Conservation (phyloP, 202 grass and related monocot species). For the Eragrostis tef region DNA sequence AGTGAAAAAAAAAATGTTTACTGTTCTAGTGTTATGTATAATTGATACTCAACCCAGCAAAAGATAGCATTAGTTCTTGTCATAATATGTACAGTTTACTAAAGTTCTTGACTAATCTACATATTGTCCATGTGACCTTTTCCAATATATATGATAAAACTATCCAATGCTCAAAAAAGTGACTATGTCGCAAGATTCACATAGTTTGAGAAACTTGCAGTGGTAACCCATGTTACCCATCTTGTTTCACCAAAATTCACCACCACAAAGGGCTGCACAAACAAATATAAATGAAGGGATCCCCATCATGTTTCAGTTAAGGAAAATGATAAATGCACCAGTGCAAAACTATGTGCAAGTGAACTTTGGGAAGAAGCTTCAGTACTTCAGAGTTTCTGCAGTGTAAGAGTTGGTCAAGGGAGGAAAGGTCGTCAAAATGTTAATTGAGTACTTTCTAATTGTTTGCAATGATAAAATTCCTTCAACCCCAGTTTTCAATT, state of each 20-base stretch:
- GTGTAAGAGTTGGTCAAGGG: conserved; percentile 24
- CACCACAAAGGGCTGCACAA: neutral
- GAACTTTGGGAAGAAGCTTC: conserved; percentile 4
- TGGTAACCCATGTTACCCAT: too few relatives aligned
- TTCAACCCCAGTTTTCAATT: neutral
- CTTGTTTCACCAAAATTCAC: too few relatives aligned
- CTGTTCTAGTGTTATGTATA: neutral
- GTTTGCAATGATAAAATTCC: conserved; percentile 24
- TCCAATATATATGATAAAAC: conserved; percentile 28
- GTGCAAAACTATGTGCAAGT: neutral
- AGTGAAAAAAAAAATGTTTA: conserved; percentile 17
- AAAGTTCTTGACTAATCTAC: conserved; percentile 29
- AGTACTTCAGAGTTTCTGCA: neutral
- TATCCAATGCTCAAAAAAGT: conserved; percentile 9
- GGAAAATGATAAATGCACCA: neutral
- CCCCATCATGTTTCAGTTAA: too few relatives aligned
- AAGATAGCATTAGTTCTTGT: conserved; percentile 17
- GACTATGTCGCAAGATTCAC: neutral
- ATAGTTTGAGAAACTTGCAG: conserved; percentile 33
- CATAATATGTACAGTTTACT: neutral
- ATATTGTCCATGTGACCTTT: neutral
- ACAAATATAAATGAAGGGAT: neutral
- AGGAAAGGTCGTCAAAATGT: conserved; percentile 34
- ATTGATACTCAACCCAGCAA: conserved; percentile 1
- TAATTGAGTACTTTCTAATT: conserved; percentile 30